Evolutionary conservation across 2,329 filamentous ascomycete species (phyloP).

Genomic region (Massarina eburnea): DNA sequence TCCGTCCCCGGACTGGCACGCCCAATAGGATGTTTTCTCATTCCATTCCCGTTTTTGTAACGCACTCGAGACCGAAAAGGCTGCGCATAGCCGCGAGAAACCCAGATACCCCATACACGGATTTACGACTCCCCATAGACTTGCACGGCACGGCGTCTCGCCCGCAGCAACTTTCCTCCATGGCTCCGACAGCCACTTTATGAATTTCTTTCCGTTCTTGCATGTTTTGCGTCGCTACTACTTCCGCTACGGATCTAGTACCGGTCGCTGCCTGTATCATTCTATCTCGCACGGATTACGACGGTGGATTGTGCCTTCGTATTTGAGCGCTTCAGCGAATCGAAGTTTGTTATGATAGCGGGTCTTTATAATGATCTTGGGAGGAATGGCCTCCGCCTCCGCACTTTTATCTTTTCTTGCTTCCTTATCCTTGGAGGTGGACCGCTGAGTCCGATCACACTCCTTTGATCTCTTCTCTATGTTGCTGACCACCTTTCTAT

Average conservation of each 20-base stretch:
- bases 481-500: not conserved
- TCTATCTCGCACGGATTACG: not conserved
- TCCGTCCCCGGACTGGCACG: conserved; percentile 9
- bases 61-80: conserved; percentile 16
- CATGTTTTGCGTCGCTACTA: conserved; percentile 1
- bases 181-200: conserved; percentile 1
- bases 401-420: not conserved
- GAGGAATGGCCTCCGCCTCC: not conserved
- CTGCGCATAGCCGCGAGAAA: conserved; percentile 18
- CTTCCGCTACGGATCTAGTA: not conserved
- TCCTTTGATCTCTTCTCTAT: conserved; percentile 8
- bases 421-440: not conserved
- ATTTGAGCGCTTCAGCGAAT: conserved; percentile 6
- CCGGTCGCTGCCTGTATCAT: conserved; percentile 1
- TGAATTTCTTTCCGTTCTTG: conserved; percentile 1
- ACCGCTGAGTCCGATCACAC: not conserved
- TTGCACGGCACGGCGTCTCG: conserved; percentile 11
- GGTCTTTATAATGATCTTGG: not conserved
- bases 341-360: conserved; percentile 7
- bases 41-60: conserved; percentile 16
- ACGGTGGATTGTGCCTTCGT: conserved; percentile 1
- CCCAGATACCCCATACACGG: conserved; percentile 41
- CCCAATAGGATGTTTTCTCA: conserved; percentile 16
- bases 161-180: conserved; percentile 1
- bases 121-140: conserved; percentile 42